Percentiles rank a stretch among this genome's conserved stretches.
Conservation (phyloP, 2,329 filamentous ascomycete species). For the Sarocladium brachiariae region DNA sequence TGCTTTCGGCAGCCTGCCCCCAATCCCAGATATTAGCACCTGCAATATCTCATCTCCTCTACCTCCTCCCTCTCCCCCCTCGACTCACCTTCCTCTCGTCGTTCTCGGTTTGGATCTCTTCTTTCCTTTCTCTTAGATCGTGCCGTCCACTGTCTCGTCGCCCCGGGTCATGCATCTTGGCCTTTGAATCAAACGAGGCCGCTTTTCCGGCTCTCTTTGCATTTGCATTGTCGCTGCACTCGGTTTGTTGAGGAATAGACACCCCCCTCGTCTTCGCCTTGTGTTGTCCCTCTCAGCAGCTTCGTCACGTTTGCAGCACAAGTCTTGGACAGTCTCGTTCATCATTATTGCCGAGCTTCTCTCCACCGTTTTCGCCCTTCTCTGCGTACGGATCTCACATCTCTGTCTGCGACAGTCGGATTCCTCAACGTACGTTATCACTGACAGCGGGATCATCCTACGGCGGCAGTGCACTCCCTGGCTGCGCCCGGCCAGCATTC, state of each 20-base stretch:
- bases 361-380: background rate
- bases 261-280: background rate
- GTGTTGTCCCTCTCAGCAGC: background rate
- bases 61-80: background rate
- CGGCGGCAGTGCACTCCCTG: background rate
- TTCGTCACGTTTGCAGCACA: background rate
- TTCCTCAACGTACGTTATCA: background rate
- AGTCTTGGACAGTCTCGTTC: background rate
- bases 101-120: background rate
- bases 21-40: conserved; percentile 9
- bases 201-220: background rate
- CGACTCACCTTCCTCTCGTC: background rate
- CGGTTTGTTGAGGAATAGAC: background rate
- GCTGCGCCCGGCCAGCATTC: background rate
- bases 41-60: conserved; percentile 8
- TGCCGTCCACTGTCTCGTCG: conserved; percentile 1
- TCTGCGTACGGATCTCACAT: background rate
- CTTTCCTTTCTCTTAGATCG: background rate
- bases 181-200: conserved; percentile 7
- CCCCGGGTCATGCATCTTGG: background rate
- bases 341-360: background rate
- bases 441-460: background rate
- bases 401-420: conserved; percentile 5
- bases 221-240: conserved; percentile 2
- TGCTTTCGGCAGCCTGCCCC: conserved; percentile 6